Percentiles rank a stretch among this genome's conserved stretches.
Evolutionary conservation across 2,329 filamentous ascomycete genomes (phyloP).

Genomic region (Pestalotiopsis sp.): DNA sequence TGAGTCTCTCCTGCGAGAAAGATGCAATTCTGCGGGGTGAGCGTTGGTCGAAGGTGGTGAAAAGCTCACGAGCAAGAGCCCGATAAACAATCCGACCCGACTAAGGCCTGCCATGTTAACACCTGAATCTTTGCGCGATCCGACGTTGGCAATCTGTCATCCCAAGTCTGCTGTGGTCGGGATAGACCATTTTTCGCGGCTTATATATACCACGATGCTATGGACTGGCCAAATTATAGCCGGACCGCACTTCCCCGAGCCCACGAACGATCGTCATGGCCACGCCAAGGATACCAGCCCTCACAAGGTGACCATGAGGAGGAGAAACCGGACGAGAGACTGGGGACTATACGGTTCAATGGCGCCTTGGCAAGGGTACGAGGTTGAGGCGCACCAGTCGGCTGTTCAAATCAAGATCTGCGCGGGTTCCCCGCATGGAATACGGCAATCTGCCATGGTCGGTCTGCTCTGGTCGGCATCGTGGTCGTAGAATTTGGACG

Average conservation of each 20-base stretch:
- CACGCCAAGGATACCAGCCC: background rate
- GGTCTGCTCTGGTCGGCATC: background rate
- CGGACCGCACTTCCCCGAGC: background rate
- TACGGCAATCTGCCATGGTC: background rate
- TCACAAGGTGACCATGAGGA: background rate
- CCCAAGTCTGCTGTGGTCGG: background rate
- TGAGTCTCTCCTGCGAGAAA: background rate
- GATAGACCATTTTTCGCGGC: background rate
- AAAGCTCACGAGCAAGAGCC: background rate
- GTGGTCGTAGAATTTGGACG: background rate
- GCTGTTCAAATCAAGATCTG: background rate
- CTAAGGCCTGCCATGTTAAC: background rate
- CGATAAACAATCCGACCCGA: background rate
- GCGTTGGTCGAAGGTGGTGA: background rate
- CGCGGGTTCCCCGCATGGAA: background rate
- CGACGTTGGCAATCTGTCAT: background rate
- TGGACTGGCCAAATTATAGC: background rate
- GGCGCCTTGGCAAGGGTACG: background rate
- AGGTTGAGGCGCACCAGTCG: background rate
- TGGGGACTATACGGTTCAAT: background rate
- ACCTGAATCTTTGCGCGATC: background rate
- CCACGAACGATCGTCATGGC: background rate
- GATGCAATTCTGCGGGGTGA: background rate
- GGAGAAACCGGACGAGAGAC: background rate
- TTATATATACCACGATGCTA: background rate